Conservation (phyloP, 2,329 filamentous ascomycete species). For the Aspergillus sp. region DNA sequence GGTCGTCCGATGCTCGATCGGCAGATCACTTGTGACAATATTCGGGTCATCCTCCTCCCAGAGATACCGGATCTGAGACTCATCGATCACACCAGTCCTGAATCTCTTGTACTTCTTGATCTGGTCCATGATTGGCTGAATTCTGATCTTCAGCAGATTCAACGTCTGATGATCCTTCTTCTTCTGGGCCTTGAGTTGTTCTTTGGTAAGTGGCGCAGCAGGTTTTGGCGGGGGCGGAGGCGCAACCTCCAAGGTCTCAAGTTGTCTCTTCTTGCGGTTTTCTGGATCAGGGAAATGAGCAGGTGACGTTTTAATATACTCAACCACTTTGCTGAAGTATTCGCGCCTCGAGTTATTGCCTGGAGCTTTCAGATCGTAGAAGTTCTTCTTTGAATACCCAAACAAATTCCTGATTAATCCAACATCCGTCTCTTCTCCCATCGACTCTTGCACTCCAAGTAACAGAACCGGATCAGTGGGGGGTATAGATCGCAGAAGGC, state of each 20-base stretch:
- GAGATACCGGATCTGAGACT: constrained; percentile 72
- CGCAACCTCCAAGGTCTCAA: constrained; percentile 74
- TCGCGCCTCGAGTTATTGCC: constrained; percentile 62
- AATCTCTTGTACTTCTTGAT: constrained; percentile 94
- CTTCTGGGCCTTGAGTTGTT: constrained; percentile 75
- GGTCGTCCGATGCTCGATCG: constrained; percentile 55
- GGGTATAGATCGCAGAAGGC: constrained; percentile 76
- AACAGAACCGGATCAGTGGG: constrained; percentile 87
- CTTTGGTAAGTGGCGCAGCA: constrained; percentile 64
- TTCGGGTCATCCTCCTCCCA: constrained; percentile 78
- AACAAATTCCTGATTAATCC: constrained; percentile 75
- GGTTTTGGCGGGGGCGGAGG: constrained; percentile 67
- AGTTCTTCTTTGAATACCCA: constrained; percentile 77
- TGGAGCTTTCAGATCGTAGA: constrained; percentile 67
- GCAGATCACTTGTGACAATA: constrained; percentile 58
- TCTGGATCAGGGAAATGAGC: constrained; percentile 82
- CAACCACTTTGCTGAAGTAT: constrained; percentile 73
- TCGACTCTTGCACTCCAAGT: constrained; percentile 76
- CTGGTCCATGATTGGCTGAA: constrained; percentile 96
- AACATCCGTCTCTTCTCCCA: constrained; percentile 58
- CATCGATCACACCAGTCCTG: constrained; percentile 73
- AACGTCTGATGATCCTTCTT: constrained; percentile 79
- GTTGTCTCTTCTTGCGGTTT: constrained; percentile 79
- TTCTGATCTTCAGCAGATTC: constrained; percentile 80
- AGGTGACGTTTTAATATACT: constrained; percentile 75